phyloP scores from a whole-genome alignment of 2,329 filamentous ascomycete genomes.

The Claviceps africana region DNA sequence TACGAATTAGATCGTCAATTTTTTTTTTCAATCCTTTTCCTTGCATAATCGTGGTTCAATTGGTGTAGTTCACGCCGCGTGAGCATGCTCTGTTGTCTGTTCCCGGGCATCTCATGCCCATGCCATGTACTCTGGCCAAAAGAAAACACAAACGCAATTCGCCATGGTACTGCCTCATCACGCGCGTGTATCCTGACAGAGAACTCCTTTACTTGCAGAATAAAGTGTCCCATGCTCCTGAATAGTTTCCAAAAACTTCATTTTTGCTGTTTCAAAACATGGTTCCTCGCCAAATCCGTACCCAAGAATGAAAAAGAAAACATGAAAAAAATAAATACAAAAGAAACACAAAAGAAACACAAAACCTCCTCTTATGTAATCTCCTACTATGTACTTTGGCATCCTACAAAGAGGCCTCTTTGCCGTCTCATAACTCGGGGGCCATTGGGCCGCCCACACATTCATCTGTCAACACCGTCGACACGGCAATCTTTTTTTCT shows the following conservation, averaged over 20 bases:
- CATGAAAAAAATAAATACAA: background rate
- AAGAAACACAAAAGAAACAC: background rate
- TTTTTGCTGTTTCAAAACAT: background rate
- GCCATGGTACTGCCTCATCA: background rate
- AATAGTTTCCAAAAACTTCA: background rate
- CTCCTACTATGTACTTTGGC: no score
- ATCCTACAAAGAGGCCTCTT: no score
- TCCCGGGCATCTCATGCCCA: no score
- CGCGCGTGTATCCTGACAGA: background rate
- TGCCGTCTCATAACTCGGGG: no score
- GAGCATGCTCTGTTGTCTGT: no score
- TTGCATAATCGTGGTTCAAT: no score
- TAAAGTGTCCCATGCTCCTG: background rate
- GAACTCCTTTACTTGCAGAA: background rate
- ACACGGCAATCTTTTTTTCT: conserved; percentile 6
- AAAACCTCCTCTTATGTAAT: background rate
- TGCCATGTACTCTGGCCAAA: no score
- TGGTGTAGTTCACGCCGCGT: no score
- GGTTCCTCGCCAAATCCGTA: background rate
- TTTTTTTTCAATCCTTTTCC: background rate
- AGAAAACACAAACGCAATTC: background rate
- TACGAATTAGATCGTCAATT: background rate
- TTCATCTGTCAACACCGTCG: conserved; percentile 2
- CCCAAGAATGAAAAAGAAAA: background rate
- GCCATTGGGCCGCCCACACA: no score